phyloP scores from a whole-genome alignment of 495 filamentous ascomycete genomes.

The Penicillium pulvis region DNA sequence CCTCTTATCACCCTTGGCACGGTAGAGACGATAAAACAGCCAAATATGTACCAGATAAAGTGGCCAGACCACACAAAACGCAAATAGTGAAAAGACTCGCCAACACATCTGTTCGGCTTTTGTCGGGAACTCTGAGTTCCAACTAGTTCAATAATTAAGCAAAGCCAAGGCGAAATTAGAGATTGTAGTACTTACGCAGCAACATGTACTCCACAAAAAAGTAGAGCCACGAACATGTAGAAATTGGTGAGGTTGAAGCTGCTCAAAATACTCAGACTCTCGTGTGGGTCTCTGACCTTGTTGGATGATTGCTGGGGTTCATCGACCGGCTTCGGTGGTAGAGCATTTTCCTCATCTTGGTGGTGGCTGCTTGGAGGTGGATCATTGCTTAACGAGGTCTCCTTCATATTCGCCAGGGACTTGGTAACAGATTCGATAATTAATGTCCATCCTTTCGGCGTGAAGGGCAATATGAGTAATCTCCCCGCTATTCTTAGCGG shows the following conservation, averaged over 20 bases:
- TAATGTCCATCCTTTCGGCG: not conserved
- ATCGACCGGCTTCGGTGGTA: not conserved
- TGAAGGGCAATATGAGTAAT: not conserved
- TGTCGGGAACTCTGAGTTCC: conserved; percentile 15
- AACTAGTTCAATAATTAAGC: conserved; percentile 2
- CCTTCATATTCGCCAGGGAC: not conserved
- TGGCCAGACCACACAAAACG: not conserved
- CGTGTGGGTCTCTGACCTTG: not conserved
- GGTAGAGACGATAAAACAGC: not conserved
- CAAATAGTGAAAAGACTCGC: conserved; percentile 12
- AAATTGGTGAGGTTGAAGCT: not conserved
- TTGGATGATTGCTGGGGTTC: not conserved
- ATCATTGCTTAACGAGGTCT: not conserved
- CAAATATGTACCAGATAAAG: conserved; percentile 5
- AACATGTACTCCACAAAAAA: conserved; percentile 14
- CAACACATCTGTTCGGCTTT: conserved; percentile 12
- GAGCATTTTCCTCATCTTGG: not conserved
- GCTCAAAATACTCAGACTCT: not conserved
- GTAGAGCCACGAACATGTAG: conserved; percentile 1
- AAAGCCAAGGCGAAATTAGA: not conserved
- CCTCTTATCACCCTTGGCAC: not conserved
- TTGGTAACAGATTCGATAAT: not conserved
- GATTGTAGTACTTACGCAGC: conserved; percentile 12
- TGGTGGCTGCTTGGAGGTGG: not conserved
- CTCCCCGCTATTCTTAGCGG: not conserved